Evolutionary conservation across 2,329 filamentous ascomycete species (phyloP).

Genomic region (Phialophora tarda): DNA sequence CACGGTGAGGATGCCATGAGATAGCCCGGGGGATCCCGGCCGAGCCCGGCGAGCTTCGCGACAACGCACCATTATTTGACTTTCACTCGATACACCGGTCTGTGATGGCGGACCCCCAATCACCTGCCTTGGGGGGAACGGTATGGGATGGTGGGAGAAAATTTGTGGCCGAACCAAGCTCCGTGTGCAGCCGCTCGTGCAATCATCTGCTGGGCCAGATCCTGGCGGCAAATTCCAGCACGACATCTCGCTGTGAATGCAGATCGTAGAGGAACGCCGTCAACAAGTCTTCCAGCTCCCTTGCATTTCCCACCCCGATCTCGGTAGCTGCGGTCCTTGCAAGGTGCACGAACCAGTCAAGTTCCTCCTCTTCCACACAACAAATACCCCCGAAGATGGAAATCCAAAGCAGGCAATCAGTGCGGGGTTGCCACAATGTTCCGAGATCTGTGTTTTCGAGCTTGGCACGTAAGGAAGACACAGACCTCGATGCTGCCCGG

Average conservation of each 20-base stretch:
- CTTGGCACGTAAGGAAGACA: slow-evolving; percentile 4
- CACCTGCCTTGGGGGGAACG: background rate
- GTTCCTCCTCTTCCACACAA: slow-evolving; percentile 18
- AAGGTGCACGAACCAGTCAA: slow-evolving; percentile 28
- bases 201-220: slow-evolving; percentile 23
- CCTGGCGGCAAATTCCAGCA: slow-evolving; percentile 22
- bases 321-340: slow-evolving; percentile 18
- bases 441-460: slow-evolving; percentile 22
- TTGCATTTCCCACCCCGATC: slow-evolving; percentile 21
- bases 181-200: background rate
- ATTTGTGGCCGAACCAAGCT: background rate
- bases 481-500: slow-evolving; percentile 13
- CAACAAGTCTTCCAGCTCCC: slow-evolving; percentile 26
- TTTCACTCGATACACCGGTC: background rate
- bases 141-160: background rate
- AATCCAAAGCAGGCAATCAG: slow-evolving; percentile 30
- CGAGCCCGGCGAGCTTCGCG: background rate
- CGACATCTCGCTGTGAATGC: slow-evolving; percentile 21
- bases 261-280: slow-evolving; percentile 27
- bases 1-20: background rate
- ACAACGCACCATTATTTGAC: background rate
- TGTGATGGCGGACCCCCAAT: background rate
- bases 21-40: background rate
- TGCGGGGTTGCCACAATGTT: slow-evolving; percentile 21
- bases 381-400: slow-evolving; percentile 29